Evolutionary conservation across 495 filamentous ascomycete species (phyloP), one percentile per base, ranked within the genome.

Genomic region (Bombardia bombarda): DNA sequence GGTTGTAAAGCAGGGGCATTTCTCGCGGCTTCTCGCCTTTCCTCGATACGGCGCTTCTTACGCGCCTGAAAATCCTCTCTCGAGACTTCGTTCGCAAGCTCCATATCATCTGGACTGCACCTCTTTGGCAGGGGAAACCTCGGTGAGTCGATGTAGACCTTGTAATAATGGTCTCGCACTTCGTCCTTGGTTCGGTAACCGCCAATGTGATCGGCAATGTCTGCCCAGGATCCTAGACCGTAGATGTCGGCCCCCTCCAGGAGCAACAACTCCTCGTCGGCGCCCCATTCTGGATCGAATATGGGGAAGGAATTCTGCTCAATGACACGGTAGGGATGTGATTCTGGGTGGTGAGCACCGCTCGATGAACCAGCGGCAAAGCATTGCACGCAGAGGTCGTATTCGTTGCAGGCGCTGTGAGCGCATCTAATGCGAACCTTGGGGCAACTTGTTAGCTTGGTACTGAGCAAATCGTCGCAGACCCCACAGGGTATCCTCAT

Each of bases 271-370:
- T 99, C 92, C 58, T 99, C 92, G 58, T 99, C 92, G 5, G 92
- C 92, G 32, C 92, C 92, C 92, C 92, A 99, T 46, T 95, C 90
- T 43, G 76, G 77, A 46, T 88, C 80, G 51, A 94, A 99, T 30
- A 99, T 97, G 1, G 92, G 92, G 31, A 97, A 89, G 1, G 88
- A 94, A 59, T 99, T 93, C 56, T 97, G 92, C 57, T 99, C 92
- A 52, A 97, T 96, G 37, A 99, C 92, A 52, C 84, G 84, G 58
- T 79, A 97, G 17, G 85, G 72, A 62, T 99, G 92, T 3, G 85
- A 83, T 2, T 74, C 68, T 28, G 90, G 90, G 47, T 90, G 79
- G 58, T 99, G 92, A 44, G 84, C 80, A 40, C 82, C 81, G 41
- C 86, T 85, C 38, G 73, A 71, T 40, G 81, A 72, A 34, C 85